Conservation (phyloP, 2,329 filamentous ascomycete species). For the Podosphaera leucotricha region DNA sequence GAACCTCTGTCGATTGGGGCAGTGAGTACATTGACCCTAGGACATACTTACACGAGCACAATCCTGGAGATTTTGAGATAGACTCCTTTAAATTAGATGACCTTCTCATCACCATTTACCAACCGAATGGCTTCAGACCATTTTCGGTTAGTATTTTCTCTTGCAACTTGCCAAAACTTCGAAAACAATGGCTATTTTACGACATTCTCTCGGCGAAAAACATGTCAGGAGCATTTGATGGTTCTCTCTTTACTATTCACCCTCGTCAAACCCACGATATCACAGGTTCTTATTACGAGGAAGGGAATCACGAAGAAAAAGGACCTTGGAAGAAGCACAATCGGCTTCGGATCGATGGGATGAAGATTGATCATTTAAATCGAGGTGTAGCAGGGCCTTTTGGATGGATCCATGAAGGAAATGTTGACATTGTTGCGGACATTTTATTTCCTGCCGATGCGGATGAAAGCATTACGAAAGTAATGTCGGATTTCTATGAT, state of each 20-base stretch:
- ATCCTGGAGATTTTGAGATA: conserved; percentile 87
- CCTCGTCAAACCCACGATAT: conserved; percentile 73
- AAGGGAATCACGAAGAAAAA: conserved; percentile 34
- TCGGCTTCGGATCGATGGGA: conserved; percentile 69
- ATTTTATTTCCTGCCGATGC: conserved; percentile 80
- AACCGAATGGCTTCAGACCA: conserved; percentile 75
- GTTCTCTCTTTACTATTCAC: conserved; percentile 91
- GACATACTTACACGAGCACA: conserved; percentile 67
- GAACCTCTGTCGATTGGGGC: conserved; percentile 57
- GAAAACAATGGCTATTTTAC: conserved; percentile 96
- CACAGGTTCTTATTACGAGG: conserved; percentile 34
- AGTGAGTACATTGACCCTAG: conserved; percentile 53
- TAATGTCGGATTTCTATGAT: conserved; percentile 94
- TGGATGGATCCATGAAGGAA: conserved; percentile 93
- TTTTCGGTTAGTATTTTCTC: conserved; percentile 91
- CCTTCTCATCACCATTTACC: conserved; percentile 71
- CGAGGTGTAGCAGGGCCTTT: conserved; percentile 82
- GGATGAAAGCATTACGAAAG: conserved; percentile 74
- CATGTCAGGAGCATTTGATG: conserved; percentile 88
- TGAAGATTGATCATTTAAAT: conserved; percentile 92
- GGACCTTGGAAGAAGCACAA: conserved; percentile 90
- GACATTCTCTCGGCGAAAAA: conserved; percentile 89
- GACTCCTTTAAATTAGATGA: conserved; percentile 94
- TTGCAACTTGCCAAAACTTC: conserved; percentile 73
- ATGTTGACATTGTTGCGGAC: conserved; percentile 88